Base-by-base conservation (phyloP, 176 grass and related monocot species). In the Oryza punctata region DNA sequence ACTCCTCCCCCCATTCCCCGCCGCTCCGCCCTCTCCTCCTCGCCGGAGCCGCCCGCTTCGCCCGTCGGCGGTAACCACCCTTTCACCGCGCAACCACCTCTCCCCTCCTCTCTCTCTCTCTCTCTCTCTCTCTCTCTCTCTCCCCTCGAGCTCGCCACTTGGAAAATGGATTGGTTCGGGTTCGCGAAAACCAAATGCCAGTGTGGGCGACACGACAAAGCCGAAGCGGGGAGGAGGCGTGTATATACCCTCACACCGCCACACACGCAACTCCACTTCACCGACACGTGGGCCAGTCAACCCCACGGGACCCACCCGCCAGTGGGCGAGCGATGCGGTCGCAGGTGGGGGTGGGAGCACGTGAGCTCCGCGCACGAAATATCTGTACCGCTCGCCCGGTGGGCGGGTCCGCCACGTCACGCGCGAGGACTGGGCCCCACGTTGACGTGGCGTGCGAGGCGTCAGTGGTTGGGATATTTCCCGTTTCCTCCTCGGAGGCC, bases 401-500 rank as follows among this genome's bases (percentile, higher is more conserved):
- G 69, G 89, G 84, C 68, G 69, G 61, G 88, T 18, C 30, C 80
- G 78, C 90, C 86, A 92, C 90, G 86, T 86, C 90, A 89, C 25
- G 3, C 12, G 21, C 14, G 26, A 6, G 18, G 44, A 5, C 32
- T 33, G 32, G 65, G 70, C 0, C 50, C 57, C 72, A 1, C 26
- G 49, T 3, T 83, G 78, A 92, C 83, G 83, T 84, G 89, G 89
- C 75, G 23, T 5, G 16, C 15, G n/a, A 79, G 4, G 21, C 79
- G 73, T 82, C 69, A 83, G 68, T 83, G 63, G 84, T 83, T 63
- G 73, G 59, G 79, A 82, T 82, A 70, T 80, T 70, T 81, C 60
- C 60, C 59, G 1, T 27, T 28, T 40, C 69, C 35, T 2, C 45
- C 18, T 78, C 14, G 32, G 63, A 40, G 57, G 26, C 69, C 61